Evolutionary conservation across 2,329 filamentous ascomycete genomes (phyloP), one percentile per base, ranked within the genome.

Genomic region (Penicillium occitanis): DNA sequence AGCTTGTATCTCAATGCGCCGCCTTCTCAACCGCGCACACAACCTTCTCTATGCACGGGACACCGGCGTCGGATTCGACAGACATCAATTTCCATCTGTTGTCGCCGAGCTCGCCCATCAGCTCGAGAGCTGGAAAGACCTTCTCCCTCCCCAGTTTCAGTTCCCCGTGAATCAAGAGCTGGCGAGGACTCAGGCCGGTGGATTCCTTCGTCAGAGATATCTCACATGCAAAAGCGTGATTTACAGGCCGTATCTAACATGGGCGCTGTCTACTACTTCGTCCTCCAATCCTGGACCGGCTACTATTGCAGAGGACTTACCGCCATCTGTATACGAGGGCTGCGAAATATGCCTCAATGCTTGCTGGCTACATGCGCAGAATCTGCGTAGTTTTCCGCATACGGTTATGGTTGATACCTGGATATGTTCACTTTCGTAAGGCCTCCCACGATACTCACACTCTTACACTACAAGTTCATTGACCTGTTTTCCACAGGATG

Each of bases 371-470:
- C 83, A 85, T 61, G 82, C 84, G 0, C 71, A 83, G 48, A 84
- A 85, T 46, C 68, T 85, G 3, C 70, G 80, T 25, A 79, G 80
- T 0, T 84, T 83, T 64, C 75, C 80, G 0, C 84, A 86, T 58
- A 86, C 84, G 0, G 78, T 85, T 0, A 71, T 86, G 40, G 78
- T 85, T 1, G 84, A 86, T 68, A 84, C 83, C 0, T 86, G 84
- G 84, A 85, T 85, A 25, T 86, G 84, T 55, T 83, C 83, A 0
- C 69, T 86, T 0, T 85, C 82, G 83, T 85, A 73, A 71, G 81
- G 19, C 28, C 42, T 3, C 14, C 1, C 30, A 83, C 2, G 11
- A 37, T 28, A 8, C 22, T 28, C 4, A 51, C 13, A 28, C 13
- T 17, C 22, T 17, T 8, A 11, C 5, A 17, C 13, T 8, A 17